Evolutionary conservation across 352 stramenopile species (phyloP).

Genomic region (Phytophthora pseudosyringae): DNA sequence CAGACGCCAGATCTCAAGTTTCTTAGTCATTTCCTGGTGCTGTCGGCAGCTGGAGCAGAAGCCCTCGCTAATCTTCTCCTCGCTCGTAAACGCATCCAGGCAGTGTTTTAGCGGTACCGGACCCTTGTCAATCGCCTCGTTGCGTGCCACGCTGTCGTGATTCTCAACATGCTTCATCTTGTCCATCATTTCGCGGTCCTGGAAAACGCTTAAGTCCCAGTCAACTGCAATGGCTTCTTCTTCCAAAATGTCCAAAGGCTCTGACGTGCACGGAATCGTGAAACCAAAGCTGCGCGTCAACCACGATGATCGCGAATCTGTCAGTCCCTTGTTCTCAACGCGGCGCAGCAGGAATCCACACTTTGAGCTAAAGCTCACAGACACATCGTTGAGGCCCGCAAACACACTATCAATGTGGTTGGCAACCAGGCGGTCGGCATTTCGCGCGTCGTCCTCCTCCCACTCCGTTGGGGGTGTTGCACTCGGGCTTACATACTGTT

Average conservation of each 20-base stretch:
- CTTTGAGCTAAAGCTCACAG: conserved; percentile 42
- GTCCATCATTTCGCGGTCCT: conserved; percentile 82
- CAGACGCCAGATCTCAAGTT: conserved; percentile 97
- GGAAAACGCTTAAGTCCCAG: conserved; percentile 86
- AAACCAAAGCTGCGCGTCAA: conserved; percentile 82
- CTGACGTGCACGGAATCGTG: conserved; percentile 80
- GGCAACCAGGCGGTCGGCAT: conserved; percentile 45
- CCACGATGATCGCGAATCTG: conserved; percentile 80
- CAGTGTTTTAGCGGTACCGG: conserved; percentile 85
- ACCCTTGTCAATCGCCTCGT: conserved; percentile 88
- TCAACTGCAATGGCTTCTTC: conserved; percentile 90
- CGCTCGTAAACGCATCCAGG: conserved; percentile 83
- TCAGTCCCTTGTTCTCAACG: conserved; percentile 85
- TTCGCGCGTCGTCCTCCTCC: conserved; percentile 35
- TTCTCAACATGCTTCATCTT: conserved; percentile 89
- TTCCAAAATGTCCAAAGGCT: conserved; percentile 81
- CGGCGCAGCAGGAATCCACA: conserved; percentile 83
- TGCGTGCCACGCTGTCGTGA: conserved; percentile 83
- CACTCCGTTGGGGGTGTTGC: conserved; percentile 48
- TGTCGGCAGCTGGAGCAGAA: conserved; percentile 98
- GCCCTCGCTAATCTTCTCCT: conserved; percentile 91
- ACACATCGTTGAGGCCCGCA: conserved; percentile 52
- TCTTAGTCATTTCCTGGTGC: conserved; percentile 97
- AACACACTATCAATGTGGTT: conserved; percentile 88
- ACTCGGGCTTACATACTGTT: conserved; percentile 69